Conservation (phyloP, 2,329 filamentous ascomycete species). For the Grosmannia clavigera region DNA sequence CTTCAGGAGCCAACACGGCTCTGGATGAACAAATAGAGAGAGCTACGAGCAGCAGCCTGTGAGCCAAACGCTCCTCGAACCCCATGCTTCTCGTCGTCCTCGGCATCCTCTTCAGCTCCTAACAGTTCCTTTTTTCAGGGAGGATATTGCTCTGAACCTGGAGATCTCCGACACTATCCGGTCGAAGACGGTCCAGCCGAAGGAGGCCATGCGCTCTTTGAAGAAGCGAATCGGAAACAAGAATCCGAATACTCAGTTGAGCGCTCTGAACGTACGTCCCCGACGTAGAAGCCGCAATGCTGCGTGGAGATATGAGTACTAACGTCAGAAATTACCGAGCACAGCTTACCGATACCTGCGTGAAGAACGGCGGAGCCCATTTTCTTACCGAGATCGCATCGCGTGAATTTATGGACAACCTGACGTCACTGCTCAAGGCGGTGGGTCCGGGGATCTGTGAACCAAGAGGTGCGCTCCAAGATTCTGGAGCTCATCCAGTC, state of each 20-base stretch:
- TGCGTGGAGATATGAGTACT: not conserved
- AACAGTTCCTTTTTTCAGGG: conserved; percentile 34
- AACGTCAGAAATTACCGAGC: not conserved
- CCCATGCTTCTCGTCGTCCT: not conserved
- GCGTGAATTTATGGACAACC: conserved; percentile 95
- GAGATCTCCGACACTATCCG: conserved; percentile 97
- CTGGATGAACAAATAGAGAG: conserved; percentile 96
- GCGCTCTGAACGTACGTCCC: conserved; percentile 66
- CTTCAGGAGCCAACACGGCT: conserved; percentile 76
- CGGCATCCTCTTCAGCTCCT: not conserved
- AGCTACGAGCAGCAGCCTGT: conserved; percentile 90
- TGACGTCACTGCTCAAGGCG: conserved; percentile 78
- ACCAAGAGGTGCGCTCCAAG: conserved; percentile 75
- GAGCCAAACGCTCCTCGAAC: conserved; percentile 22
- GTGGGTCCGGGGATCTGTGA: conserved; percentile 62
- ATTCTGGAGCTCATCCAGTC: conserved; percentile 88
- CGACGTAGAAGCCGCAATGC: not conserved
- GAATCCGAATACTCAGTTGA: conserved; percentile 93
- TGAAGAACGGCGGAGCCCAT: conserved; percentile 94
- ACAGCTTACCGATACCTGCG: conserved; percentile 89
- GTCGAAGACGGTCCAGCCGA: conserved; percentile 93
- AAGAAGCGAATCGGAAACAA: conserved; percentile 92
- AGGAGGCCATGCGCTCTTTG: conserved; percentile 93
- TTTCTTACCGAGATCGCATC: conserved; percentile 94
- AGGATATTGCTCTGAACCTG: conserved; percentile 93